phyloP scores from a whole-genome alignment of 371 early-diverging fungal species.

The Blastocladiella emersonii region DNA sequence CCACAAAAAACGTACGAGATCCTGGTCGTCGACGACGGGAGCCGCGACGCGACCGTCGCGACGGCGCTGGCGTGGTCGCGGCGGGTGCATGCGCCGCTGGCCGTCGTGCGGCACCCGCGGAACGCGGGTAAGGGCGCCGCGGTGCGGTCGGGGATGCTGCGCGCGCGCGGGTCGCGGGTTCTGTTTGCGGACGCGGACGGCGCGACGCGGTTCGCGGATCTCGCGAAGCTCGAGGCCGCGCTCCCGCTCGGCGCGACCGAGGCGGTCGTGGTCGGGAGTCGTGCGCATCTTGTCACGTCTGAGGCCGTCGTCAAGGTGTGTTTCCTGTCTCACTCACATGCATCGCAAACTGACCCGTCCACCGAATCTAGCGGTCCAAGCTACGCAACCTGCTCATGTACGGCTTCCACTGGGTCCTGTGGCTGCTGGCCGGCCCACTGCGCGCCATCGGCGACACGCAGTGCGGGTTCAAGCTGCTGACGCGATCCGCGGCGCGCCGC shows the following conservation, averaged over 20 bases:
- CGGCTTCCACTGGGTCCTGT: conserved; percentile 75
- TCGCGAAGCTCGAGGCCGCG: conserved; percentile 41
- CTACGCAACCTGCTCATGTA: conserved; percentile 83
- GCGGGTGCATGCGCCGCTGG: conserved; percentile 27
- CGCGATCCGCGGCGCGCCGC: conserved; percentile 54
- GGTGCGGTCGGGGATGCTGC: conserved; percentile 75
- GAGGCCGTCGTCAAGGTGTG: conserved; percentile 87
- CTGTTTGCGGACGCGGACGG: conserved; percentile 95
- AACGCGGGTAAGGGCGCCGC: conserved; percentile 93
- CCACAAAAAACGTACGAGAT: conserved; percentile 47
- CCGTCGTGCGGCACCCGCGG: conserved; percentile 57
- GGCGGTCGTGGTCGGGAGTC: conserved; percentile 71
- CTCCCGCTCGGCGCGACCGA: conserved; percentile 11
- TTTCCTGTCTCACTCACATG: background rate
- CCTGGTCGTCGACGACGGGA: conserved; percentile 83
- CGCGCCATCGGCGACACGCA: conserved; percentile 81
- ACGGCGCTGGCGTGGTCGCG: conserved; percentile 33
- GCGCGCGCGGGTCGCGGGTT: conserved; percentile 56
- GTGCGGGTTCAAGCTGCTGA: conserved; percentile 91
- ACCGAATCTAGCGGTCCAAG: conserved; percentile 50
- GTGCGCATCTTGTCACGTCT: conserved; percentile 74
- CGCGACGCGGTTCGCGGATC: conserved; percentile 75
- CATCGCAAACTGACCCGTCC: too few relatives aligned
- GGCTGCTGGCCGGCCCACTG: conserved; percentile 44
- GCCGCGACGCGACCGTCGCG: conserved; percentile 55